Evolutionary conservation across 192 early-diverging fungal species (phyloP).

Genomic region (Paraglomus occultum): DNA sequence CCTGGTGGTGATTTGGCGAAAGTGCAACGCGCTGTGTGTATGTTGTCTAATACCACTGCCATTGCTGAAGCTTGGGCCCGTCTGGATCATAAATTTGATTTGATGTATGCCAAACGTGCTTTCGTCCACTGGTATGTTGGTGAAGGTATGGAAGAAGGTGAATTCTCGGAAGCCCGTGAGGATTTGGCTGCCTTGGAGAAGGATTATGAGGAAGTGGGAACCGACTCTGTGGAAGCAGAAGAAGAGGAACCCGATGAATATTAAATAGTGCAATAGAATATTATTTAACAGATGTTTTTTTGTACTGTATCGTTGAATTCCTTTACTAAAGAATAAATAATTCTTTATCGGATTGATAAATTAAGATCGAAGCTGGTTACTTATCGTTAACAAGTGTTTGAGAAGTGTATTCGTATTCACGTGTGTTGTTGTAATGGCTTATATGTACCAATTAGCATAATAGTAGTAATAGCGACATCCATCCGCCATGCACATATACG

Average conservation of each 20-base stretch:
- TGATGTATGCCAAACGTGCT: slow-evolving; percentile 99
- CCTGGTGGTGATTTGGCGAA: slow-evolving; percentile 88
- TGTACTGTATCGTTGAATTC: too few species aligned
- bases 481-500: too few species aligned
- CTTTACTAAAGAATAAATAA: too few species aligned
- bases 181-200: slow-evolving; percentile 99
- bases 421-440: too few species aligned
- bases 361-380: too few species aligned
- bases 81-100: slow-evolving; percentile 99
- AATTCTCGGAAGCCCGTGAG: slow-evolving; percentile 99
- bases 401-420: too few species aligned
- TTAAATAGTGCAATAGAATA: slow-evolving; percentile 28
- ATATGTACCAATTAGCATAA: too few species aligned
- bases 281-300: too few species aligned
- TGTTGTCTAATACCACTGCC: slow-evolving; percentile 99
- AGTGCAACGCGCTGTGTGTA: slow-evolving; percentile 95
- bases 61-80: slow-evolving; percentile 99
- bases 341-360: too few species aligned
- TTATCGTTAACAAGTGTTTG: too few species aligned
- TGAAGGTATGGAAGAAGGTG: slow-evolving; percentile 99
- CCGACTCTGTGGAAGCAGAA: slow-evolving; percentile 88
- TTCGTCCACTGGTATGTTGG: slow-evolving; percentile 99
- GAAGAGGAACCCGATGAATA: slow-evolving; percentile 43
- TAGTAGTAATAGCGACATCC: too few species aligned
- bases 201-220: slow-evolving; percentile 99